Conservation (phyloP, 345 rosid genomes). For the Salix koriyanagi region DNA sequence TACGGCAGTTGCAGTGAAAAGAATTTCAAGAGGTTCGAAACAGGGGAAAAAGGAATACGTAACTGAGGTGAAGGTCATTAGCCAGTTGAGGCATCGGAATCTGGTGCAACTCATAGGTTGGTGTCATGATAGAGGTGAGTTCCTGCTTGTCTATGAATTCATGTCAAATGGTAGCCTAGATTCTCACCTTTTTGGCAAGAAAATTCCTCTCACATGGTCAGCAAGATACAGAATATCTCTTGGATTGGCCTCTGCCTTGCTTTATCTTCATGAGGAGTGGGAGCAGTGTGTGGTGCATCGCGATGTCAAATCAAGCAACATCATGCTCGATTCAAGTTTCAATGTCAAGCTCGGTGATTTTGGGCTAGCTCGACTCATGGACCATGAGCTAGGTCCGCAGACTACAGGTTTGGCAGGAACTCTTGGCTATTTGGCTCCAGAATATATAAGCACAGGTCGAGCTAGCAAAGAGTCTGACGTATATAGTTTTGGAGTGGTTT, state of each 20-base stretch:
- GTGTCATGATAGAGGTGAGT: background rate
- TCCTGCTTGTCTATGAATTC: background rate
- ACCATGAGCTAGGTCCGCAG: background rate
- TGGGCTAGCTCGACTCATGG: background rate
- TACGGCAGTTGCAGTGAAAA: background rate
- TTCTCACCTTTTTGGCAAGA: background rate
- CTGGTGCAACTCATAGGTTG: background rate
- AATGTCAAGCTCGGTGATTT: background rate
- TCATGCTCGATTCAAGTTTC: background rate
- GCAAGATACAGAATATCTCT: background rate
- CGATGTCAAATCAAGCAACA: slow-evolving; percentile 1
- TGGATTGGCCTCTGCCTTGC: background rate
- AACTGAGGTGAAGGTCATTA: background rate
- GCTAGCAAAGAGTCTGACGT: background rate
- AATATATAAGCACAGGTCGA: background rate
- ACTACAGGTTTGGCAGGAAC: background rate
- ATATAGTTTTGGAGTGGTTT: background rate
- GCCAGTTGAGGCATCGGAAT: background rate
- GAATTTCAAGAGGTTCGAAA: background rate
- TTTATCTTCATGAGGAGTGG: background rate
- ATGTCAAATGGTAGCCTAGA: background rate
- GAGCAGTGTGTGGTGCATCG: background rate
- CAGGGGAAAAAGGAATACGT: background rate
- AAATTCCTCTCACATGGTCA: background rate
- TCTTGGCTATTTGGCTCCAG: background rate